Evolutionary conservation across 2,329 filamentous ascomycete genomes (phyloP), one percentile per base, ranked within the genome.

Genomic region (Westerdykella sp.): DNA sequence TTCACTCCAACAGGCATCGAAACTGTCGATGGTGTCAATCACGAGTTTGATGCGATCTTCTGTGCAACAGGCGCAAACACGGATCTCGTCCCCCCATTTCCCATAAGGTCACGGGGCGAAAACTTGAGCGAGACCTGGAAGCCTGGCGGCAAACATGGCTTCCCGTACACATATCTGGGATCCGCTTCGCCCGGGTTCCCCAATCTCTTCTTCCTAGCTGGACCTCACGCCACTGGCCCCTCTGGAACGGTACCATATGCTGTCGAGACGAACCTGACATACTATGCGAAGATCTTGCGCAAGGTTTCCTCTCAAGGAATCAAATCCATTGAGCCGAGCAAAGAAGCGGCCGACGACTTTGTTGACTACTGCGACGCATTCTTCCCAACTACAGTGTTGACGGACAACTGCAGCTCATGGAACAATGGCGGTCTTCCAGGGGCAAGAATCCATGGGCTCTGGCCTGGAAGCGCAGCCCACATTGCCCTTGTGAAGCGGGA

Each of bases 401-500:
- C 73, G 0, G 79, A 83, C 41, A 76, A 78, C 43, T 87, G 84
- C 59, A 80, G 77, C 34, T 83, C 79, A 0, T 87, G 84, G 84
- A 21, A 21, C 18, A 21, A 21, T 6, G 18, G 18, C 18, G 18
- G 18, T 21, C 18, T 21, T 21, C 18, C 18, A 21, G 18, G 18
- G 6, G 18, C 18, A 21, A 21, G 18, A 21, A 21, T 21, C 3
- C 18, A 21, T 6, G 18, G 18, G 18, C 18, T 21, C 18, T 21
- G 18, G 18, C 18, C 18, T 4, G 18, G 18, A 3, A 21, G 18
- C 18, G 18, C 18, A 21, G 18, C 18, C 18, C 18, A 21, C 18
- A 21, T 21, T 21, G 18, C 18, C 4, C 18, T 21, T 21, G 18
- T 21, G 18, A 21, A 21, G 18, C 18, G 18, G 18, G 18, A 21